Percentiles rank a stretch among this genome's conserved stretches.
Evolutionary conservation across 1,139 yeast genomes (phyloP).

Genomic region (Debaryomycetaceae sp.): DNA sequence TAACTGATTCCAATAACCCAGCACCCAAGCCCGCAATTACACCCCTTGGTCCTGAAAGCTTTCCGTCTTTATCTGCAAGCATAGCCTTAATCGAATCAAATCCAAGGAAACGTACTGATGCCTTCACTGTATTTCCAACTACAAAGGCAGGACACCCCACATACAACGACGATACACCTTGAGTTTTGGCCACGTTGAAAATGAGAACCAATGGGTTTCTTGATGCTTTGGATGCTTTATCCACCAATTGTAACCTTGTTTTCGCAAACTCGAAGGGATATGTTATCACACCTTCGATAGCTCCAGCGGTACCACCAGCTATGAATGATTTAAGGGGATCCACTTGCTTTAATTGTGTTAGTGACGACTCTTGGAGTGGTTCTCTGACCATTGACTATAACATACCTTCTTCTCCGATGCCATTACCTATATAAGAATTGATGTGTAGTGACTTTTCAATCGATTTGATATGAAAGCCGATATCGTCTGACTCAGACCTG

Average conservation of each 20-base stretch:
- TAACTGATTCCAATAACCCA: constrained; percentile 83
- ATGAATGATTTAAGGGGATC: constrained; percentile 74
- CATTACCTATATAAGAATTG: background rate
- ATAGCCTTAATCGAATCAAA: constrained; percentile 81
- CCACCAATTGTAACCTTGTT: constrained; percentile 83
- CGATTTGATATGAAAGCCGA: too few species aligned
- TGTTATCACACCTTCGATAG: constrained; percentile 83
- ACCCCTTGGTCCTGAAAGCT: constrained; percentile 84
- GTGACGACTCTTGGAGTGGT: background rate
- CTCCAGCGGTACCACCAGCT: constrained; percentile 96
- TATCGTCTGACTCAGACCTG: background rate
- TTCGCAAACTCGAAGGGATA: constrained; percentile 98
- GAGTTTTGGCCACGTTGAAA: constrained; percentile 66
- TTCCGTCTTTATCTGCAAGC: constrained; percentile 80
- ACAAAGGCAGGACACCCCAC: constrained; percentile 99
- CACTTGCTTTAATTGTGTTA: constrained; percentile 16
- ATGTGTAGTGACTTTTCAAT: too few species aligned
- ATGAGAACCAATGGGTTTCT: constrained; percentile 82
- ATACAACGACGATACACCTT: constrained; percentile 78
- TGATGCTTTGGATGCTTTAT: constrained; percentile 62
- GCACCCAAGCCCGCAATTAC: constrained; percentile 96
- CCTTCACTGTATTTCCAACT: constrained; percentile 93
- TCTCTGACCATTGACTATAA: background rate
- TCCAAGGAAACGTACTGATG: constrained; percentile 89
- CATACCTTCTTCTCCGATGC: constrained; percentile 5